These are phyloP conservation scores for Epichloe gansuensis DNA, from an alignment of 2,329 filamentous ascomycete species.

Conservation along the genomic window DNA sequence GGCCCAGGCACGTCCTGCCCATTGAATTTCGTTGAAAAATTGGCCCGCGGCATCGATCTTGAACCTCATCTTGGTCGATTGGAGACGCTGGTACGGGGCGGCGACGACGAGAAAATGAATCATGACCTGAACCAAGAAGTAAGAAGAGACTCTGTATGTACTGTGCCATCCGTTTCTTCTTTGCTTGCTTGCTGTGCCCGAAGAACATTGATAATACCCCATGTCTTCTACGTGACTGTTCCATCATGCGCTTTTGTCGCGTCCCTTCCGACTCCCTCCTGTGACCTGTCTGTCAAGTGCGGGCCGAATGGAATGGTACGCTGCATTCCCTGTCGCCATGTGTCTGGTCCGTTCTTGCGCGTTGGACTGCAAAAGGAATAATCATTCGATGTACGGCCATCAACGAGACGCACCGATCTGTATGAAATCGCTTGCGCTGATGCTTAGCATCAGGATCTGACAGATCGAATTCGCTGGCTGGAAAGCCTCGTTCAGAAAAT, in stretches of 20 bases:
- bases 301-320: not conserved
- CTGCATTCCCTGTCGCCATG: not conserved
- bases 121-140: not conserved
- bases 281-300: not conserved
- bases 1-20: not conserved
- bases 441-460: constrained; percentile 2
- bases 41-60: not conserved
- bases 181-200: not conserved
- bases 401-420: not conserved
- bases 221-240: not conserved
- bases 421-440: not conserved
- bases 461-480: constrained; percentile 4
- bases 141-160: not conserved
- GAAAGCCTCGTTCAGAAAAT: constrained; percentile 5
- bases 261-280: not conserved
- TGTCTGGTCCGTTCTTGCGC: not conserved
- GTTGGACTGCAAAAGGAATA: not conserved
- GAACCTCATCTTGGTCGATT: not conserved
- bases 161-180: not conserved
- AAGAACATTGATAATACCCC: not conserved
- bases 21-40: not conserved
- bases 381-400: not conserved
- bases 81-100: not conserved
- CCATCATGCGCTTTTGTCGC: not conserved
- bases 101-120: not conserved